Conservation (phyloP, 129 eudicot species). For the Mikania micrantha region DNA sequence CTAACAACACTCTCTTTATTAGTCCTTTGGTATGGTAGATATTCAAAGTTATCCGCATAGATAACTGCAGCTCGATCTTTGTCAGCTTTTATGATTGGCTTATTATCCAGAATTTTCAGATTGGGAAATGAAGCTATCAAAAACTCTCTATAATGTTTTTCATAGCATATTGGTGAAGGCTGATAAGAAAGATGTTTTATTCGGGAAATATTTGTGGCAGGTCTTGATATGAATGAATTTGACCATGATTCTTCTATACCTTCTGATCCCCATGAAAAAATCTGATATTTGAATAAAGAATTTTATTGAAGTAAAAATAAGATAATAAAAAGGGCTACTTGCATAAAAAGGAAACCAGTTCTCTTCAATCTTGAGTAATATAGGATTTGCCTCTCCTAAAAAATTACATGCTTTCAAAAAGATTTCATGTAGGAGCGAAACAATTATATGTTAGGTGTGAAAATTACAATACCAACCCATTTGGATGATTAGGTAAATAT, state of each 20-base stretch:
- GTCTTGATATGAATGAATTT: constrained; percentile 29
- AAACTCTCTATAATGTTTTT: constrained; percentile 80
- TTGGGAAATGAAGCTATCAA: constrained; percentile 72
- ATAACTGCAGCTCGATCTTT: constrained; percentile 52
- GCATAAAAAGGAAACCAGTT: neutral
- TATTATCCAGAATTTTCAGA: constrained; percentile 63
- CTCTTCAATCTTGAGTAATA: neutral
- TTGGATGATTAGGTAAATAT: no score
- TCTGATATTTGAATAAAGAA: constrained; percentile 28
- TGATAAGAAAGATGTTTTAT: constrained; percentile 53
- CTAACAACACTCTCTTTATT: constrained; percentile 42
- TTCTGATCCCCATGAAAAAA: constrained; percentile 41
- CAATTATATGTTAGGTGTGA: no score
- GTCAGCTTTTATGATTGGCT: constrained; percentile 54
- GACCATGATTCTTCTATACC: constrained; percentile 35
- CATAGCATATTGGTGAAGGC: constrained; percentile 88
- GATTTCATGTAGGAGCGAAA: no score
- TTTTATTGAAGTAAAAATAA: neutral
- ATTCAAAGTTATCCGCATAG: constrained; percentile 62
- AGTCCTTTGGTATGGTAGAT: constrained; percentile 66
- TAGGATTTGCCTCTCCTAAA: neutral
- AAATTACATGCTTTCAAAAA: neutral
- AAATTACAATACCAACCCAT: no score
- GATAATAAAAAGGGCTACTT: neutral
- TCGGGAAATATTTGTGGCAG: constrained; percentile 19